Base-by-base conservation (phyloP, 371 early-diverging fungal species). In the Apophysomyces sp. region DNA sequence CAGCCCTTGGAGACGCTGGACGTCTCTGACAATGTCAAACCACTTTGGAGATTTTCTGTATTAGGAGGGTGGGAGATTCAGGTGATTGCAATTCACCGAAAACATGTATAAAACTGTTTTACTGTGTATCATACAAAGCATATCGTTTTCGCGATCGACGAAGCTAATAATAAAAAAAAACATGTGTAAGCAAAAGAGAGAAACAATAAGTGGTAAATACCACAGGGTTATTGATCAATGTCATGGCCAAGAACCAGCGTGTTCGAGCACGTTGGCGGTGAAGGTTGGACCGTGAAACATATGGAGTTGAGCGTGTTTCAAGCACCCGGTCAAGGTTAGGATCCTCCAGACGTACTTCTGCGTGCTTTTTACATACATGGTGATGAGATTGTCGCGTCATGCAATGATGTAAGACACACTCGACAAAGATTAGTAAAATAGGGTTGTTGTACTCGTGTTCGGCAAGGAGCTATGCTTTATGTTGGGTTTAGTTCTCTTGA, bases 391-490 rank as follows among this genome's bases (percentile, higher is more conserved):
- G 29, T 6, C 15, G 56, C n/a, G 54, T 6, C 15, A 55, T 37
- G 18, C 49, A 44, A 18, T 60, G 61, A 5, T 56, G 56, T n/a
- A 77, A 32, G 5, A 80, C 16, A 28, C 75, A 74, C 57, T 74
- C 72, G 21, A 78, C 52, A 36, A 81, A 81, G 0, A 71, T 65
- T 4, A 81, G 51, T 27, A 70, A 51, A 30, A 78, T 54, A 2
- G 81, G 81, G 36, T 81, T 81, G 39, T 81, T 81, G 65, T 73
- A 81, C 40, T 74, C 71, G 44, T 81, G 74, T 52, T 81, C 81
- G 9, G 77, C 72, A 6, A 76, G 29, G 4, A 81, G 32, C 81
- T 81, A 26, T 41, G 16, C 28, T 11, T n/a, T n/a, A n/a, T n/a
- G n/a, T n/a, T n/a, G n/a, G 27, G 55, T 39, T 11, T 52, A 13